Conservation (phyloP, 495 filamentous ascomycete species). For the Hypoxylon trugodes region DNA sequence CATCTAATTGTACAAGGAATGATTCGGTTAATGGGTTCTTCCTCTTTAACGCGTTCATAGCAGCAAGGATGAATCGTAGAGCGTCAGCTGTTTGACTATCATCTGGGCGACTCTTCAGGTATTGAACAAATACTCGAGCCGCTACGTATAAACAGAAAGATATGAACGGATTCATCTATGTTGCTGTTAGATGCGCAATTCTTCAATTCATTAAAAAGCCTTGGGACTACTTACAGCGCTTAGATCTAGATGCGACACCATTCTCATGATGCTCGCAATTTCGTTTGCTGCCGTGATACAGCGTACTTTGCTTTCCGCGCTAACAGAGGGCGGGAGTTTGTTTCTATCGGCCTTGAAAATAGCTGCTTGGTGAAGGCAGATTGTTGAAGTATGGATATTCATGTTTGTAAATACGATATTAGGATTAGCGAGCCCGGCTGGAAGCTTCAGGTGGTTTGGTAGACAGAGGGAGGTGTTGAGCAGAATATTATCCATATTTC, state of each 20-base stretch:
- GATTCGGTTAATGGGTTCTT: constrained; percentile 94
- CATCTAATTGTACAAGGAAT: constrained; percentile 92
- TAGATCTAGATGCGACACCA: constrained; percentile 90
- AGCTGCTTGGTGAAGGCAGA: constrained; percentile 96
- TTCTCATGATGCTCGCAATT: constrained; percentile 95
- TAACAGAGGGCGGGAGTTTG: constrained; percentile 75
- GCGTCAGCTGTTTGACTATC: constrained; percentile 85
- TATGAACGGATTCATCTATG: constrained; percentile 89
- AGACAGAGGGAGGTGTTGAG: constrained; percentile 85
- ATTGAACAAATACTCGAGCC: constrained; percentile 94
- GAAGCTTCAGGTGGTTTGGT: constrained; percentile 83
- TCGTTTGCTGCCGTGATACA: constrained; percentile 94
- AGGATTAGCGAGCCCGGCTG: constrained; percentile 74
- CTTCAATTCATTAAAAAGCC: background rate
- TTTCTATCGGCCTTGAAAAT: constrained; percentile 98
- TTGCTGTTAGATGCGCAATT: constrained; percentile 10
- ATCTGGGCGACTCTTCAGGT: constrained; percentile 85
- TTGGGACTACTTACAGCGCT: constrained; percentile 68
- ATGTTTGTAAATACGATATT: constrained; percentile 97
- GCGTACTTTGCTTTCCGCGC: constrained; percentile 87
- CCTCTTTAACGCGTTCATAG: constrained; percentile 86
- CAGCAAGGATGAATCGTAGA: constrained; percentile 85
- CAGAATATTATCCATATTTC: constrained; percentile 87
- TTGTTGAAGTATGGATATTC: constrained; percentile 95
- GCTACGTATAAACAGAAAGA: constrained; percentile 96